These are phyloP conservation scores for Pterocarpus macrocarpus DNA, from an alignment of 306 rosid genomes.

Conservation along the genomic window DNA sequence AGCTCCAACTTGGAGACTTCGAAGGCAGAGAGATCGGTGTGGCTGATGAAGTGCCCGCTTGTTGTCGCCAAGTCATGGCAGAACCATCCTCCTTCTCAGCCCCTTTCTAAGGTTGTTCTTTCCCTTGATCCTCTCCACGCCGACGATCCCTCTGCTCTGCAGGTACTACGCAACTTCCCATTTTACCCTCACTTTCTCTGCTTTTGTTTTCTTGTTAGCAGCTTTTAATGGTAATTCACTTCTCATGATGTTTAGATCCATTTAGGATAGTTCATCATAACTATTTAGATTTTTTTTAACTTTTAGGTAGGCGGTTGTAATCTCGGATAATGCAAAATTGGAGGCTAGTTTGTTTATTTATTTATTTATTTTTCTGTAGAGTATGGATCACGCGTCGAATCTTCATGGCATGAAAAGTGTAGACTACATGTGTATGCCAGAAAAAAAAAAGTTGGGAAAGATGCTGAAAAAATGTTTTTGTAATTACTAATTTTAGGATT, in stretches of 20 bases:
- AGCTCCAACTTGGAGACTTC: conserved; percentile 71
- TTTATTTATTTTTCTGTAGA: too few species aligned
- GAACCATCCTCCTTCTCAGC: conserved; percentile 77
- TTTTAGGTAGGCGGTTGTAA: neutral
- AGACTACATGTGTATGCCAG: too few species aligned
- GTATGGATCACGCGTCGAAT: neutral
- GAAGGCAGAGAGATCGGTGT: conserved; percentile 90
- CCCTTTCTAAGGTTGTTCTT: conserved; percentile 89
- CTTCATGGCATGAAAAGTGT: too few species aligned
- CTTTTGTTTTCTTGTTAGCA: neutral
- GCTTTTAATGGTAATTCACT: neutral
- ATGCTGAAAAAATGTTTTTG: neutral
- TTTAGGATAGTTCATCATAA: neutral
- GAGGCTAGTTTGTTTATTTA: neutral
- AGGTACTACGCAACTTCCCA: conserved; percentile 56
- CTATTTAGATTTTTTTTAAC: neutral
- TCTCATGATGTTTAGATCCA: neutral
- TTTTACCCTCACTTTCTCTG: neutral
- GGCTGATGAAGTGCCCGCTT: conserved; percentile 97
- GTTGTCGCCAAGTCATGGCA: conserved; percentile 93
- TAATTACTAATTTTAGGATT: neutral
- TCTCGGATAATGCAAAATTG: neutral
- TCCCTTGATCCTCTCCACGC: conserved; percentile 92
- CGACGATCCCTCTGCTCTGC: conserved; percentile 77
- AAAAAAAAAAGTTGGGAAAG: too few species aligned